Evolutionary conservation across 768 basidiomycete genomes (phyloP), one percentile per base, ranked within the genome.

Genomic region (Cystobasidium ongulense): DNA sequence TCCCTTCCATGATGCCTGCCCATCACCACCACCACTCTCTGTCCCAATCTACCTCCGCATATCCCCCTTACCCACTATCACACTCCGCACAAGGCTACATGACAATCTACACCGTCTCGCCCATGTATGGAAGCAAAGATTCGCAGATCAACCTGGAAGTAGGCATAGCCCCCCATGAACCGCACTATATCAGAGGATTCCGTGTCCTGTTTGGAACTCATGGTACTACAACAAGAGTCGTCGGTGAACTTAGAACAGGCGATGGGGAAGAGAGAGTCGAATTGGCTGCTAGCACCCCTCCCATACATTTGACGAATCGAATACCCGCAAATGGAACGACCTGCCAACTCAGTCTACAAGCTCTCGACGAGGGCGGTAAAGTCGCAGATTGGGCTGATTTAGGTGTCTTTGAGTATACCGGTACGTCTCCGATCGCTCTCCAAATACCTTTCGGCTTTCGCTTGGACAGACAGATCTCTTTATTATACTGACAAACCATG

Each of bases 261-360:
- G 50, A 54, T 23, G 68, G 66, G 15, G 73, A 67, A 50, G 31
- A 62, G 21, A 46, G 65, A 67, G 74, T 75, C 53, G 74, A 75
- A 31, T 50, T 75, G 15, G 35, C 61, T 3, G 74, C 74, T 35
- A 41, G 36, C 13, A 46, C 74, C 17, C 74, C 74, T 7, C 29
- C 39, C 18, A 38, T 75, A 25, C 66, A 63, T n/a, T 31, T 68
- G 25, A 50, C 66, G 46, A 68, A 52, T 36, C 23, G 66, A n/a
- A 43, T 46, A 1, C 73, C 43, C 18, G n/a, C 41, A 11, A 21
- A 39, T 41, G 63, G 36, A 2, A 11, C 36, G 29, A 13, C 43
- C 23, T 39, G 33, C 46, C 41, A 59, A 11, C 36, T 75, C 4
- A 29, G 57, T 7, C n/a, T 75, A 23, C 74, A 75, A 46, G 74